phyloP scores from a whole-genome alignment of 148 eudicot genomes.

The Spergularia bocconei region DNA sequence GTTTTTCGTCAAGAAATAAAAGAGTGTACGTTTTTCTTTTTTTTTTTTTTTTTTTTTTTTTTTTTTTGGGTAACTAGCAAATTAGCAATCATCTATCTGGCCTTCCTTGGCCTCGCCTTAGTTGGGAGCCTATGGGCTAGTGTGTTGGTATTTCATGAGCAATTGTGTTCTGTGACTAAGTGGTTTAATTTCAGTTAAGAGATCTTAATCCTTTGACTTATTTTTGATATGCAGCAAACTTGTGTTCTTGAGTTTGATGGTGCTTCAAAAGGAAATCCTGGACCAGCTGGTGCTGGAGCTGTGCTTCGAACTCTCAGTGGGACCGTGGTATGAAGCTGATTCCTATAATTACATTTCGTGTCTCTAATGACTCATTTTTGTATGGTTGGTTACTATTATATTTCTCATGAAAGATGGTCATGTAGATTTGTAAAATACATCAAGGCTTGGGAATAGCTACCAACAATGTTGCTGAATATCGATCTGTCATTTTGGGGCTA shows the following conservation, averaged over 20 bases:
- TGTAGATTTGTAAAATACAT: conserved; percentile 75
- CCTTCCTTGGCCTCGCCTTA: no score
- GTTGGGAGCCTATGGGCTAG: no score
- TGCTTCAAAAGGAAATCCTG: conserved; percentile 97
- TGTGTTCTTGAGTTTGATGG: conserved; percentile 92
- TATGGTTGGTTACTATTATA: conserved; percentile 8
- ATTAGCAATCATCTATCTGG: no score
- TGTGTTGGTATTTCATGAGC: no score
- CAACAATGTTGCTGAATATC: conserved; percentile 81
- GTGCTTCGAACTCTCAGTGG: conserved; percentile 69
- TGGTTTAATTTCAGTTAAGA: neutral
- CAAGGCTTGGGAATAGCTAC: conserved; percentile 91
- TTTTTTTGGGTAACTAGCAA: no score
- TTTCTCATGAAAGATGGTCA: conserved; percentile 14
- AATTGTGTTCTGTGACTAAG: neutral
- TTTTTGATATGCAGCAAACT: conserved; percentile 41
- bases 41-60: no score
- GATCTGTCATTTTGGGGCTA: conserved; percentile 76
- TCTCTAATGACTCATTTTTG: neutral
- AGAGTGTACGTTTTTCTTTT: neutral
- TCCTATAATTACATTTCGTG: neutral
- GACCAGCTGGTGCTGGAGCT: conserved; percentile 94
- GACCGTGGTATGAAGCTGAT: conserved; percentile 43
- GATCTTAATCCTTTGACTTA: conserved; percentile 15
- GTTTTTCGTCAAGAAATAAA: neutral